A percentile compares a stretch with the other conserved stretches of the same genome.
Conservation (phyloP, 768 basidiomycete species). For the Phylloporus sp. region DNA sequence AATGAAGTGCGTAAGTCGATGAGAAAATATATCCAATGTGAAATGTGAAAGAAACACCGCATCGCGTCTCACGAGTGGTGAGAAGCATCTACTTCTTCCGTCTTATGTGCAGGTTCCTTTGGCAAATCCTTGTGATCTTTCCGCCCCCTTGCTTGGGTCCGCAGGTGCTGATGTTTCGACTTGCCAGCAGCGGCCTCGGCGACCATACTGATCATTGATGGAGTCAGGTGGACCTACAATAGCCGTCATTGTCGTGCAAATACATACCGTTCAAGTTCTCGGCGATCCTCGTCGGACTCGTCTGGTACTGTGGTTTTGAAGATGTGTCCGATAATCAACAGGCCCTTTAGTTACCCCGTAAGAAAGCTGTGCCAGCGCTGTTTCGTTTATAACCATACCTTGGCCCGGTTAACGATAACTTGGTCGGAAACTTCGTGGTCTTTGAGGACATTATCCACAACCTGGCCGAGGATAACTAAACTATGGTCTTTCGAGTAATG, state of each 20-base stretch:
- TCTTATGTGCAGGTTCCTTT: conserved; percentile 30
- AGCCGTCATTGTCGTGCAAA: neutral
- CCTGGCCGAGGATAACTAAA: conserved; percentile 33
- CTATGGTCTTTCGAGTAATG: conserved; percentile 1
- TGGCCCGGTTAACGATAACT: conserved; percentile 76
- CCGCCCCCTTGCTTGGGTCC: conserved; percentile 21
- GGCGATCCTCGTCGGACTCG: conserved; percentile 87
- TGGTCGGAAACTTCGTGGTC: conserved; percentile 69
- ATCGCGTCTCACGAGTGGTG: conserved; percentile 11
- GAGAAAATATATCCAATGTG: conserved; percentile 15
- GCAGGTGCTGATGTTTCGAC: conserved; percentile 46
- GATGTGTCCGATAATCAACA: conserved; percentile 84
- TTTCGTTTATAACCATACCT: conserved; percentile 42
- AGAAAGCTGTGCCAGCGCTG: neutral
- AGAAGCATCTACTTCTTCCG: conserved; percentile 15
- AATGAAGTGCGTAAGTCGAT: conserved; percentile 13
- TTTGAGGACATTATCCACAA: conserved; percentile 80
- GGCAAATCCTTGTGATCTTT: conserved; percentile 38
- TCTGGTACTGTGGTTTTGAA: conserved; percentile 85
- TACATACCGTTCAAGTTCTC: conserved; percentile 85
- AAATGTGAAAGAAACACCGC: conserved; percentile 11
- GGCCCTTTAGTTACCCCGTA: conserved; percentile 45
- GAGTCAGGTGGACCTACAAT: conserved; percentile 2
- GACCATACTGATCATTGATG: conserved; percentile 55
- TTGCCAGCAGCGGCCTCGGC: conserved; percentile 79